phyloP scores from a whole-genome alignment of 768 basidiomycete genomes.

The Hysterangium stoloniferum region DNA sequence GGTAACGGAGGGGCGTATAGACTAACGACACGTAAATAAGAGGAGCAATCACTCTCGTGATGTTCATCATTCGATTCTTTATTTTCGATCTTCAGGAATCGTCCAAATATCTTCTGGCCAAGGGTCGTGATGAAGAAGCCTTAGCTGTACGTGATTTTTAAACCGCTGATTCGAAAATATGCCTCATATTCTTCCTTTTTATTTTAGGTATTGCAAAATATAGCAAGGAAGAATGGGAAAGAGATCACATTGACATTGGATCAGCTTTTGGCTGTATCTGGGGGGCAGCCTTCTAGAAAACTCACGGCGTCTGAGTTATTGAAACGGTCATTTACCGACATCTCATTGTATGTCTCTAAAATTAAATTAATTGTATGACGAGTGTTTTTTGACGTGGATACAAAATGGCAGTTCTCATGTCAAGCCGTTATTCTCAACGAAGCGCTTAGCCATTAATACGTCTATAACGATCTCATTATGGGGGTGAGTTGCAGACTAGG shows the following conservation, averaged over 20 bases:
- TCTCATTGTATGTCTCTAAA: conserved; percentile 32
- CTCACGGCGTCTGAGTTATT: conserved; percentile 23
- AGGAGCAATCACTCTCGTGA: conserved; percentile 40
- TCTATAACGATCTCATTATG: conserved; percentile 43
- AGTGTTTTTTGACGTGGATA: neutral
- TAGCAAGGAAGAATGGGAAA: conserved; percentile 41
- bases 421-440: conserved; percentile 39
- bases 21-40: conserved; percentile 21
- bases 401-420: conserved; percentile 35
- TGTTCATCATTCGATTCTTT: conserved; percentile 48
- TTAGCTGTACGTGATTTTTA: conserved; percentile 28
- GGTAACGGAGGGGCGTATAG: neutral
- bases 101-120: conserved; percentile 51
- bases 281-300: conserved; percentile 13
- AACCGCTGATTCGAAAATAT: neutral
- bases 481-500: conserved; percentile 39
- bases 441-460: conserved; percentile 38
- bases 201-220: conserved; percentile 36
- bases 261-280: conserved; percentile 29
- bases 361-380: neutral
- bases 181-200: neutral
- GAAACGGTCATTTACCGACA: conserved; percentile 27
- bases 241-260: conserved; percentile 39
- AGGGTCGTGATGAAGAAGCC: conserved; percentile 50
- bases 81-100: conserved; percentile 55